phyloP scores from a whole-genome alignment of 768 basidiomycete species.

The Naematelia aurantialba region DNA sequence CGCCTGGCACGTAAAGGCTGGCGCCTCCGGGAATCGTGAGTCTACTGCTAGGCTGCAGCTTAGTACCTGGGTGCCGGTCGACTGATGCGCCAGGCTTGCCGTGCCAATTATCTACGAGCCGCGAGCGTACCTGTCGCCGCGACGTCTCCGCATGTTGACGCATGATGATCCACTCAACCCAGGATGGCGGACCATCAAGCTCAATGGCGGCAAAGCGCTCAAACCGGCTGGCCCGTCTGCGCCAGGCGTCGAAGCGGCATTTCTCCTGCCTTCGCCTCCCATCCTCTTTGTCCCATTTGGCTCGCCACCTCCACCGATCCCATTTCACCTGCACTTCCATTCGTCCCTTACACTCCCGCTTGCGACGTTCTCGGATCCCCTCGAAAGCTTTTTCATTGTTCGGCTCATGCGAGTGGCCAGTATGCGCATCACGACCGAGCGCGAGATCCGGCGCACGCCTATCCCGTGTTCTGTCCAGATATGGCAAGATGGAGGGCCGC shows the following conservation, averaged over 20 bases:
- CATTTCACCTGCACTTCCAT: conserved; percentile 44
- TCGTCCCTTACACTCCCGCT: conserved; percentile 27
- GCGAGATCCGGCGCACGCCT: conserved; percentile 37
- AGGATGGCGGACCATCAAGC: conserved; percentile 37
- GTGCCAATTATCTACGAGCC: conserved; percentile 44
- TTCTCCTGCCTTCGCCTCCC: conserved; percentile 44
- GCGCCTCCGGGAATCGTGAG: conserved; percentile 41
- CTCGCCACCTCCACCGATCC: conserved; percentile 27
- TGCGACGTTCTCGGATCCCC: conserved; percentile 35
- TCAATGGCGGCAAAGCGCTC: conserved; percentile 31
- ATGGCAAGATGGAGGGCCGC: conserved; percentile 39
- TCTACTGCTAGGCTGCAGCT: background rate
- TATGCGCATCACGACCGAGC: conserved; percentile 34
- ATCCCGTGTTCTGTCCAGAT: conserved; percentile 34
- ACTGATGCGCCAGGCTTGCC: conserved; percentile 17
- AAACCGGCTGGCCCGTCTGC: conserved; percentile 7
- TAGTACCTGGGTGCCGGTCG: background rate
- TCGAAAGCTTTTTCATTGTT: conserved; percentile 27
- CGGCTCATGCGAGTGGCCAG: conserved; percentile 36
- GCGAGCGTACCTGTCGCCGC: conserved; percentile 33
- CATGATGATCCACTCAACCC: conserved; percentile 41
- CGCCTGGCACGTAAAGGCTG: conserved; percentile 35
- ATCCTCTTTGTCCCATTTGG: conserved; percentile 28
- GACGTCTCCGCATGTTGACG: conserved; percentile 34
- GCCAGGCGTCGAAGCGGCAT: conserved; percentile 27